Evolutionary conservation across 352 stramenopile species (phyloP), one percentile per base, ranked within the genome.

Genomic region (Globisporangium uncinulatum): DNA sequence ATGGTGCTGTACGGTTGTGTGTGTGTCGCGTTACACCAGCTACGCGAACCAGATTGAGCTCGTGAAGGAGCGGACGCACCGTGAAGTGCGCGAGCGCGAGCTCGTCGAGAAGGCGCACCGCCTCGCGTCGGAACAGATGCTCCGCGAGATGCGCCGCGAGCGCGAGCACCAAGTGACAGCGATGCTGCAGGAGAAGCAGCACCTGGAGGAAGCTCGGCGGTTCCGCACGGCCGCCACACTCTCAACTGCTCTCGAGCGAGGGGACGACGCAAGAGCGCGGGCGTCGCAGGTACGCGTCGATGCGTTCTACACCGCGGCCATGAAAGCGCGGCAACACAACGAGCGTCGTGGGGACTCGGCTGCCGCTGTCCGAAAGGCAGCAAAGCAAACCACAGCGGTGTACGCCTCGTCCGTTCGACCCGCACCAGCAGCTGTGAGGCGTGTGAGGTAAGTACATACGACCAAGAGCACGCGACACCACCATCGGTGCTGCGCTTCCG

Each of bases 21-120:
- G 13, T 51, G 19, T 57, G n/a, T 52, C 10, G 49, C 20, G 14
- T 36, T 36, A 3, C 0, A 56, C 11, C 48, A 83, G 73, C 54
- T 90, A 88, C 47, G 56, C 72, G 17, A 86, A 81, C 41, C 80
- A 87, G 46, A 88, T 90, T 19, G 61, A 86, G 34, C 59, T 88
- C 2, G 77, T 87, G 13, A 77, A 79, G 54, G 80, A 90, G 49
- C 66, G 84, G 44, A 85, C 75, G 11, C 66, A 69, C 15, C 78
- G 74, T 20, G 77, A 91, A 59, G 54, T 71, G 4, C 70, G 78
- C 34, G 78, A 91, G 37, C 79, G 79, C 14, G 66, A 84, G 37
- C 60, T 87, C 0, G 71, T 88, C 9, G 78, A 91, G 61, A 87
- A 91, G 47, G 79, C 80, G 3, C 80, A 88, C 21, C 74, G 76